Evolutionary conservation across 192 early-diverging fungal species (phyloP).

Genomic region (Coemansia aciculifera): DNA sequence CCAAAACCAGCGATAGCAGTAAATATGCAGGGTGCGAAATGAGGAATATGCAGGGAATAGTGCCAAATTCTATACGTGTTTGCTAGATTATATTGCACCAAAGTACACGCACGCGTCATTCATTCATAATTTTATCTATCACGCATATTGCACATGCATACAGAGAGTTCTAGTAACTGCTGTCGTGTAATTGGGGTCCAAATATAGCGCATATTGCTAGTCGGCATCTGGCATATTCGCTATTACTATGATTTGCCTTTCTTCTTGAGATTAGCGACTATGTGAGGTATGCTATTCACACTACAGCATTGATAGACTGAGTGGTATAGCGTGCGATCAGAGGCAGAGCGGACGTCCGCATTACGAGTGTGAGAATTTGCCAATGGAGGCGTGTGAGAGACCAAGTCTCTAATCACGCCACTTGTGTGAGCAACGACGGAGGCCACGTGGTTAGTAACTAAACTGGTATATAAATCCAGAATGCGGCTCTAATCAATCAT

Average conservation of each 20-base stretch:
- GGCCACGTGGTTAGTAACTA: neutral
- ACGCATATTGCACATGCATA: neutral
- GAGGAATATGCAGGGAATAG: constrained; percentile 3
- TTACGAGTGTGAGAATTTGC: neutral
- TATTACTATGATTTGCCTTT: neutral
- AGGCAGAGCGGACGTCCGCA: neutral
- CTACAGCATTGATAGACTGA: neutral
- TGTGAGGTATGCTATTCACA: neutral
- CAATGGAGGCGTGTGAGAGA: neutral
- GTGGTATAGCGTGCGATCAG: neutral
- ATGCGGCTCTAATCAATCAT: neutral
- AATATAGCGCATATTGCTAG: neutral
- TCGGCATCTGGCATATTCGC: neutral
- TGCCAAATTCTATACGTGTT: neutral
- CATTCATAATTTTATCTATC: neutral
- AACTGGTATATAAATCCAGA: neutral
- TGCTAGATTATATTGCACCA: neutral
- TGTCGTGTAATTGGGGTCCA: neutral
- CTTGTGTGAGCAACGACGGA: neutral
- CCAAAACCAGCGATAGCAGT: neutral
- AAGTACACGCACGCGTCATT: neutral
- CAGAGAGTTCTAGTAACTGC: neutral
- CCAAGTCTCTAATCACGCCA: neutral
- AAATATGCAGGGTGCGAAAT: constrained; percentile 7
- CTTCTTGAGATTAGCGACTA: neutral